phyloP scores from a whole-genome alignment of 1,284 basidiomycete genomes.

The Cryptococcus sp. region DNA sequence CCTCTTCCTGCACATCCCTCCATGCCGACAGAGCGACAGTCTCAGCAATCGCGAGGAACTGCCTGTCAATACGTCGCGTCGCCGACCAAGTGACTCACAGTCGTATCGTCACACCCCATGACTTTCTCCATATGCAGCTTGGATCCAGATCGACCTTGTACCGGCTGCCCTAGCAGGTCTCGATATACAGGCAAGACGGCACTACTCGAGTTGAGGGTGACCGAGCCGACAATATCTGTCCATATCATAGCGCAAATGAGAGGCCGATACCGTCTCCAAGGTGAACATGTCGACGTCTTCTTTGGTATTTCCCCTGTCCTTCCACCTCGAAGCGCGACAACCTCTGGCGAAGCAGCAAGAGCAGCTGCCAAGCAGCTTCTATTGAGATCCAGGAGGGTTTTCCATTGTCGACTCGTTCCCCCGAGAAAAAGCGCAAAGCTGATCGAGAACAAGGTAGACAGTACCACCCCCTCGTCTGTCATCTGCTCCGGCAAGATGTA shows the following conservation, averaged over 20 bases:
- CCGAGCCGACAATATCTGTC: slow-evolving; percentile 73
- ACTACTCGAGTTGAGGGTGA: slow-evolving; percentile 59
- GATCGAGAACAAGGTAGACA: slow-evolving; percentile 13
- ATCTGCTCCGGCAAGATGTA: slow-evolving; percentile 5
- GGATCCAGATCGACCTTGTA: background rate
- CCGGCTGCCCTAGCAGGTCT: slow-evolving; percentile 50
- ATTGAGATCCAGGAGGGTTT: slow-evolving; percentile 8
- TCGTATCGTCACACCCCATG: slow-evolving; percentile 73
- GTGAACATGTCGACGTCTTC: background rate
- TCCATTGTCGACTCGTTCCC: slow-evolving; percentile 14
- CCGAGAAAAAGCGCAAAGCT: slow-evolving; percentile 19
- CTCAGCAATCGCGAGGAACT: slow-evolving; percentile 70
- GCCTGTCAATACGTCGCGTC: slow-evolving; percentile 27
- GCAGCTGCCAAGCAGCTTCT: slow-evolving; percentile 11
- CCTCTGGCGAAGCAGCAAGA: slow-evolving; percentile 2
- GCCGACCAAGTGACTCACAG: slow-evolving; percentile 12
- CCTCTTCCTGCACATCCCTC: slow-evolving; percentile 51
- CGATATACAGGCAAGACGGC: slow-evolving; percentile 57
- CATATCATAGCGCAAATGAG: slow-evolving; percentile 72
- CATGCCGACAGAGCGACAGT: slow-evolving; percentile 61
- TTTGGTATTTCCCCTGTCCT: background rate
- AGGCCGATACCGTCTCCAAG: slow-evolving; percentile 14
- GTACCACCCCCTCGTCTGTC: slow-evolving; percentile 11
- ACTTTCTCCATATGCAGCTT: slow-evolving; percentile 63
- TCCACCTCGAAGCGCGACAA: background rate